phyloP scores from a whole-genome alignment of 116 monocot species.

The Dioscorea cayenensis region DNA sequence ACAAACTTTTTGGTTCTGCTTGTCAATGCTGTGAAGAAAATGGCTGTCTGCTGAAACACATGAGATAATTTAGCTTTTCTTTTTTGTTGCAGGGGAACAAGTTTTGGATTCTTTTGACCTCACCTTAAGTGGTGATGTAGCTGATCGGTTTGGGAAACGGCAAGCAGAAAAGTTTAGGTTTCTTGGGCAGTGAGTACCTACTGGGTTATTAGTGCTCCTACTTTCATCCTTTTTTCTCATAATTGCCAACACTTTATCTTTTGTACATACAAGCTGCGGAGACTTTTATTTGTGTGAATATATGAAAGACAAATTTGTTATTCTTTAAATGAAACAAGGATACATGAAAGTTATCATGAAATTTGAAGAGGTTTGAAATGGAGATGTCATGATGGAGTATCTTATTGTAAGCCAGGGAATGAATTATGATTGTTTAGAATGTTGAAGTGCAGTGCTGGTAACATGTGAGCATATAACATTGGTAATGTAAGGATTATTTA shows the following conservation, averaged over 20 bases:
- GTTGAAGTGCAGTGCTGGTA: too few relatives aligned
- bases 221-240: background rate
- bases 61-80: background rate
- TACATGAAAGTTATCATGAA: background rate
- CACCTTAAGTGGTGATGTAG: slow-evolving; percentile 38
- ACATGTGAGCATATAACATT: too few relatives aligned
- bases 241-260: background rate
- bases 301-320: too few relatives aligned
- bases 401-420: background rate
- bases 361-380: background rate
- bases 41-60: background rate
- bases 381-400: background rate
- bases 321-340: background rate
- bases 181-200: slow-evolving; percentile 50
- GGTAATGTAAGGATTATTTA: too few relatives aligned
- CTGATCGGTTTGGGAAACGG: slow-evolving; percentile 79
- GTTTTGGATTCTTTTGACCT: slow-evolving; percentile 10
- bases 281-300: too few relatives aligned
- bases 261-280: background rate
- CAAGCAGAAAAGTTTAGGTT: slow-evolving; percentile 78
- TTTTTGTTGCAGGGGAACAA: slow-evolving; percentile 24
- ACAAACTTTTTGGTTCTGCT: background rate
- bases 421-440: too few relatives aligned
- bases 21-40: background rate
- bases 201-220: background rate